A percentile compares a stretch with the other conserved stretches of the same genome.
Conservation (phyloP, 1,284 basidiomycete species). For the Sanguinoderma infundibulare region DNA sequence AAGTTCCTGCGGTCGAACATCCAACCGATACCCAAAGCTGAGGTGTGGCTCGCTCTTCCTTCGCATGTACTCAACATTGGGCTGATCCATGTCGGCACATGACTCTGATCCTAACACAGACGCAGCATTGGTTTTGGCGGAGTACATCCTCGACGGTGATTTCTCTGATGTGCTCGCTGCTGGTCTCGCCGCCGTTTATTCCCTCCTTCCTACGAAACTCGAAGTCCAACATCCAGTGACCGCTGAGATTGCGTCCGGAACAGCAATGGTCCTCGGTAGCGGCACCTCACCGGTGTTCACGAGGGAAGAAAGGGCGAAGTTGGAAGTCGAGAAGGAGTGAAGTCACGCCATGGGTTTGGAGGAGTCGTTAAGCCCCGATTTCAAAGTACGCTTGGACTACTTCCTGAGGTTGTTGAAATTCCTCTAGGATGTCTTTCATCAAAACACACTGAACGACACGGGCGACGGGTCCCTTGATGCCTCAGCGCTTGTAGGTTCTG, state of each 20-base stretch:
- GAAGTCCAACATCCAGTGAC: slow-evolving; percentile 58
- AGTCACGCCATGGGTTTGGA: slow-evolving; percentile 70
- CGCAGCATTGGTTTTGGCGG: slow-evolving; percentile 84
- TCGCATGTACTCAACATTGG: slow-evolving; percentile 22
- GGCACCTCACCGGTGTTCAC: slow-evolving; percentile 46
- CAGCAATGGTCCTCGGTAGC: slow-evolving; percentile 71
- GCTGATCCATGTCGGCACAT: slow-evolving; percentile 22
- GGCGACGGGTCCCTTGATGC: slow-evolving; percentile 51
- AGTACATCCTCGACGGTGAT: slow-evolving; percentile 94
- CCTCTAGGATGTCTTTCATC: slow-evolving; percentile 83
- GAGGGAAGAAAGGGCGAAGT: slow-evolving; percentile 58
- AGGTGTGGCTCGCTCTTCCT: slow-evolving; percentile 28
- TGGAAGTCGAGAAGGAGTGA: slow-evolving; percentile 57
- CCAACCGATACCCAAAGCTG: slow-evolving; percentile 54
- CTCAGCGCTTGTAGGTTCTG: slow-evolving; percentile 69
- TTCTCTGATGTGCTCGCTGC: slow-evolving; percentile 97
- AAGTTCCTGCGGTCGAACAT: slow-evolving; percentile 68
- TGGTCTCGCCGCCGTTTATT: slow-evolving; percentile 93
- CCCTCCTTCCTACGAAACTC: slow-evolving; percentile 87
- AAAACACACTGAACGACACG: slow-evolving; percentile 53
- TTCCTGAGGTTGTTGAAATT: slow-evolving; percentile 93
- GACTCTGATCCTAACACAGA: slow-evolving; percentile 75
- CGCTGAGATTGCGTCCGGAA: slow-evolving; percentile 43
- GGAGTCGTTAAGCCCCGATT: slow-evolving; percentile 75
- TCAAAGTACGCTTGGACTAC: slow-evolving; percentile 83